Conservation (phyloP, 192 early-diverging fungal genomes). For the Pecoramyces ruminantium region DNA sequence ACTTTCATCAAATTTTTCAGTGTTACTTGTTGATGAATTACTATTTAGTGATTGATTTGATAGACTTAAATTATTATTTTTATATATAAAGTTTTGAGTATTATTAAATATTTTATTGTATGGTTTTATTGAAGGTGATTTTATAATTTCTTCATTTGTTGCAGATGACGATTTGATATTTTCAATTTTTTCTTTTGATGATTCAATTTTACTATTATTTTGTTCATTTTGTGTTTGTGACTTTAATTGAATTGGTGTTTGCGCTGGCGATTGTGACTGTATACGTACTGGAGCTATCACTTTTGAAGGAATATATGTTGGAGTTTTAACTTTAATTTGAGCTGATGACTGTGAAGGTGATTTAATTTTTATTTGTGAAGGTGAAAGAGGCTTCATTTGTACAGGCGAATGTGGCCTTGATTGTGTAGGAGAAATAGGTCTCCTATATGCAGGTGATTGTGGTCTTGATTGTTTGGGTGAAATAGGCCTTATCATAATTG, state of each 20-base stretch:
- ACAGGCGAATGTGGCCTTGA: too few species aligned
- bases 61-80: not conserved
- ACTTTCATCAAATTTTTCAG: not conserved
- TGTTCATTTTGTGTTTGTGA: not conserved
- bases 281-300: not conserved
- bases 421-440: too few species aligned
- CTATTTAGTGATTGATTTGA: not conserved
- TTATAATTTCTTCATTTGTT: not conserved
- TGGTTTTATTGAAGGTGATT: not conserved
- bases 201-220: not conserved
- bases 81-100: not conserved
- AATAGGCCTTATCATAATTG: too few species aligned
- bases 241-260: not conserved
- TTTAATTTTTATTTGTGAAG: not conserved
- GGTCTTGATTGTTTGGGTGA: too few species aligned
- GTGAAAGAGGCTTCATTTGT: not conserved
- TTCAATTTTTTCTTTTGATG: not conserved
- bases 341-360: not conserved
- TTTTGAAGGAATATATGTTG: not conserved
- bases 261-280: too few species aligned
- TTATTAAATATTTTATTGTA: not conserved
- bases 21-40: not conserved
- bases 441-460: too few species aligned
- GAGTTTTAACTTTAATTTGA: not conserved
- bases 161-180: not conserved